These are phyloP conservation scores for Penicillium chermesinum DNA, from an alignment of 495 filamentous ascomycete genomes.

Conservation along the genomic window DNA sequence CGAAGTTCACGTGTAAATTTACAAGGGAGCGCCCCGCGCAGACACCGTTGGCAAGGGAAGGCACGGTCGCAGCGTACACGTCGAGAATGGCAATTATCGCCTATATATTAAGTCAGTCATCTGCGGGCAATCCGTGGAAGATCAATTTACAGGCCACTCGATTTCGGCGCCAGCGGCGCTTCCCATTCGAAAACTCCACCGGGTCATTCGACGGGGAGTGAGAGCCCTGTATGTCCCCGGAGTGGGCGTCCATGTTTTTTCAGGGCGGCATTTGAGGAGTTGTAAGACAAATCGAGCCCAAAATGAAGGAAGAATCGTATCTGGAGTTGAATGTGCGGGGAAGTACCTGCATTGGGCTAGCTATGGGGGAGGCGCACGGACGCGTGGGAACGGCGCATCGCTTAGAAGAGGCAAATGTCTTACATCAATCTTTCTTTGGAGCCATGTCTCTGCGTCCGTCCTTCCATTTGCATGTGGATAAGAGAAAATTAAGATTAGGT, in stretches of 20 bases:
- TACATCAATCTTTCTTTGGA: no score
- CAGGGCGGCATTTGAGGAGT: slow-evolving; percentile 22
- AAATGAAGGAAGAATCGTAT: no score
- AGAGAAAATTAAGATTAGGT: no score
- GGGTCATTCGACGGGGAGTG: slow-evolving; percentile 14
- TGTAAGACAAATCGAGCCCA: neutral
- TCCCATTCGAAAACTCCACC: slow-evolving; percentile 31
- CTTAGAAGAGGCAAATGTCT: no score
- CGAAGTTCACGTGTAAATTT: slow-evolving; percentile 44
- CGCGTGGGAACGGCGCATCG: no score
- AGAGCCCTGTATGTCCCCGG: slow-evolving; percentile 21
- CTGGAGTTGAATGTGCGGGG: no score
- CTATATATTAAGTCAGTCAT: neutral
- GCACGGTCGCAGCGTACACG: slow-evolving; percentile 47
- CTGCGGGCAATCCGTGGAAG: neutral
- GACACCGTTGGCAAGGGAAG: slow-evolving; percentile 43
- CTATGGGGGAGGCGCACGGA: no score
- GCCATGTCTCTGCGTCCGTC: no score
- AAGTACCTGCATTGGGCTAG: no score
- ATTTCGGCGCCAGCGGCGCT: slow-evolving; percentile 44
- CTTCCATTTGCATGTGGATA: no score
- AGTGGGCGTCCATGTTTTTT: slow-evolving; percentile 39
- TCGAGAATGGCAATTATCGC: slow-evolving; percentile 31
- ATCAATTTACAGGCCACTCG: slow-evolving; percentile 41
- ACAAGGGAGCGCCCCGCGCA: slow-evolving; percentile 39